A percentile compares a stretch with the other conserved stretches of the same genome.
phyloP scores from a whole-genome alignment of 2,329 filamentous ascomycete species.

The Colletotrichum scovillei region DNA sequence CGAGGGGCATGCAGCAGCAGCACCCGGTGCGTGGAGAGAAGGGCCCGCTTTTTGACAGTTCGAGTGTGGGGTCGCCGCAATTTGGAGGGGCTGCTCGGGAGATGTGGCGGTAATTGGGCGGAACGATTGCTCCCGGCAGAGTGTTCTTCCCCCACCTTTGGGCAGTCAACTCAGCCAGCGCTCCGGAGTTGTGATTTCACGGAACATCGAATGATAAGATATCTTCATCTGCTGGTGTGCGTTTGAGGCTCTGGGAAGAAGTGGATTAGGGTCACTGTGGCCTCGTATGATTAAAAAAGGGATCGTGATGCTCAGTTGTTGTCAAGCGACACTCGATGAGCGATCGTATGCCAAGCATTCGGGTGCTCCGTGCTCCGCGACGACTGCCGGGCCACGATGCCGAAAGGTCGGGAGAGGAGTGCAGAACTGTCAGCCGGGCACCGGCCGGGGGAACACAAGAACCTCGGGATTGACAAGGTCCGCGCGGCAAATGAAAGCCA shows the following conservation, averaged over 20 bases:
- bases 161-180: not conserved
- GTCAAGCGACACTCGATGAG: not conserved
- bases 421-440: not conserved
- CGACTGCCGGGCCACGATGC: not conserved
- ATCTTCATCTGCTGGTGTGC: not conserved
- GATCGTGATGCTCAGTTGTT: not conserved
- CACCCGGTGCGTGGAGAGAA: slow-evolving; percentile 21
- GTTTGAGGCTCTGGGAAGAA: not conserved
- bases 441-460: not conserved
- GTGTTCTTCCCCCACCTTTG: slow-evolving; percentile 24
- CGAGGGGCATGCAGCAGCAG: slow-evolving; percentile 21
- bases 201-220: not conserved
- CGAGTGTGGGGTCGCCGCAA: slow-evolving; percentile 16
- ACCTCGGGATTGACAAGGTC: not conserved
- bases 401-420: not conserved
- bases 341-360: not conserved
- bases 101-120: slow-evolving; percentile 33
- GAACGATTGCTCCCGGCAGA: slow-evolving; percentile 24
- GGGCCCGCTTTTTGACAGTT: not conserved
- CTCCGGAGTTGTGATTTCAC: slow-evolving; percentile 28
- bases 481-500: not conserved
- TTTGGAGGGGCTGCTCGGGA: slow-evolving; percentile 29
- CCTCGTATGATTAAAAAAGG: not conserved
- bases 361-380: not conserved
- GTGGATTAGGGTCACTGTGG: not conserved